Conservation (phyloP, 768 basidiomycete genomes). For the Candolleomyces aberdarensis region DNA sequence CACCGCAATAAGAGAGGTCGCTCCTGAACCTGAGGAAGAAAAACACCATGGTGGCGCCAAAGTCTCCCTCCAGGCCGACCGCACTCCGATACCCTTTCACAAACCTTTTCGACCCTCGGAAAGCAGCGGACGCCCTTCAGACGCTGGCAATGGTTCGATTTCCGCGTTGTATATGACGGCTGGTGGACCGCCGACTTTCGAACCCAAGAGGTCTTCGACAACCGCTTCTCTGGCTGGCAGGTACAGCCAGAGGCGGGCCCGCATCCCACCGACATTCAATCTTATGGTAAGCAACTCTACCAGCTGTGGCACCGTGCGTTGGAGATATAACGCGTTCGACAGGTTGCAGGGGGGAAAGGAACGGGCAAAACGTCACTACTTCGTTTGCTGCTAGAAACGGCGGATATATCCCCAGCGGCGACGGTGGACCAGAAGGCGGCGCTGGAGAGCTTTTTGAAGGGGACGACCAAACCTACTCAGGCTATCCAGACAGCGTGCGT, state of each 20-base stretch:
- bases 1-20: constrained; percentile 51
- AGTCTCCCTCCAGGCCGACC: constrained; percentile 59
- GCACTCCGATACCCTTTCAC: constrained; percentile 69
- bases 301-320: not conserved
- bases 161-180: constrained; percentile 68
- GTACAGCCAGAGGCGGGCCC: constrained; percentile 61
- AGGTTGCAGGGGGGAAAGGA: constrained; percentile 80
- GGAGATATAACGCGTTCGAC: constrained; percentile 4
- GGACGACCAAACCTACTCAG: constrained; percentile 56
- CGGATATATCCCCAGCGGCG: constrained; percentile 76
- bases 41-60: constrained; percentile 32
- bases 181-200: constrained; percentile 65
- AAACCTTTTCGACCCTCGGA: constrained; percentile 57
- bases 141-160: constrained; percentile 48
- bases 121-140: constrained; percentile 38
- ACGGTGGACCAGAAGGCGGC: constrained; percentile 68
- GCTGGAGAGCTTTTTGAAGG: constrained; percentile 63
- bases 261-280: constrained; percentile 77
- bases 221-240: constrained; percentile 37
- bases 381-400: constrained; percentile 78
- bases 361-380: constrained; percentile 86
- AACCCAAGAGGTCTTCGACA: constrained; percentile 42
- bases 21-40: constrained; percentile 12
- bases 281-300: constrained; percentile 57
- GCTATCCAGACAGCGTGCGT: constrained; percentile 65